Evolutionary conservation across 2,329 filamentous ascomycete genomes (phyloP).

Genomic region (Cytospora piceicola): DNA sequence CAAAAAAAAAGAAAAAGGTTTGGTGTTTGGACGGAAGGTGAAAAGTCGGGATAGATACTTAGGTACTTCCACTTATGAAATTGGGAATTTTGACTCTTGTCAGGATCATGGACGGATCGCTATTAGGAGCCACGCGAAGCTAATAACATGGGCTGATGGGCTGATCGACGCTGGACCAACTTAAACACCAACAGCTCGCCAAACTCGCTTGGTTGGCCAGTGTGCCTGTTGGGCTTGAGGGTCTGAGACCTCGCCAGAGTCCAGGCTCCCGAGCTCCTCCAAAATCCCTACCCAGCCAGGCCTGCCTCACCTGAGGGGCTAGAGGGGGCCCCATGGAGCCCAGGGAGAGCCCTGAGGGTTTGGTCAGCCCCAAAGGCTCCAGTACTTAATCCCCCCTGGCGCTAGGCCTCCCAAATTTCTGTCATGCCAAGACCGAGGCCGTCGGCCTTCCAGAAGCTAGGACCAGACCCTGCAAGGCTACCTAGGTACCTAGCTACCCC

Average conservation of each 20-base stretch:
- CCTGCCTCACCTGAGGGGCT: too few relatives aligned
- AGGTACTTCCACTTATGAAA: background rate
- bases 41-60: background rate
- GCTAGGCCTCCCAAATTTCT: conserved; percentile 1
- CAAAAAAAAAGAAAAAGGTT: too few relatives aligned
- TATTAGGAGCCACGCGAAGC: background rate
- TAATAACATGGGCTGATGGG: background rate
- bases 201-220: too few relatives aligned
- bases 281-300: too few relatives aligned
- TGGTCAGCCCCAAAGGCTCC: background rate
- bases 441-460: background rate
- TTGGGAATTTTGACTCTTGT: background rate
- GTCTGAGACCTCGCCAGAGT: too few relatives aligned
- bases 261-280: too few relatives aligned
- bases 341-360: too few relatives aligned
- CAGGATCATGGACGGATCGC: background rate
- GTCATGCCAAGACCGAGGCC: background rate
- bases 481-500: too few relatives aligned
- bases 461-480: background rate
- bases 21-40: background rate
- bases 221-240: too few relatives aligned
- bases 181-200: background rate
- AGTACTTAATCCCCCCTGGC: background rate
- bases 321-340: too few relatives aligned
- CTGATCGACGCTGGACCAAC: background rate